Evolutionary conservation across 1,284 basidiomycete genomes (phyloP), one percentile per base, ranked within the genome.

Genomic region (Neolentinus lepideus): DNA sequence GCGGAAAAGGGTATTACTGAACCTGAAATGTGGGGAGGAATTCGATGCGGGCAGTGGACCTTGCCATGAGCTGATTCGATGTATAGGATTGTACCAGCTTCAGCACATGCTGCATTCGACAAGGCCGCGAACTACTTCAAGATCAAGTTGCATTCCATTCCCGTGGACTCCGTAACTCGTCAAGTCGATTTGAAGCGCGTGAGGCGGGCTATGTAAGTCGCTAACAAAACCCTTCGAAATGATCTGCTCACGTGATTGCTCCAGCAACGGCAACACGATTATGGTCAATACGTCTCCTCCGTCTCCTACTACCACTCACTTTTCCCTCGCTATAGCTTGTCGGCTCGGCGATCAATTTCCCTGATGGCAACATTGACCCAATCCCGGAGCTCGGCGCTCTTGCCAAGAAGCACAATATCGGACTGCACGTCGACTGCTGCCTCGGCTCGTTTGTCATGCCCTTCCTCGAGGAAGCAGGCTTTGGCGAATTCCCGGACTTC

Each of bases 91-190:
- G 74, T 98, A 8, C 90, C 94, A 0, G 76, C 80, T 0, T 90
- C 92, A 0, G 94, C 90, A 0, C 96, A 98, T 67, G 94, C 94
- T 1, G 96, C 96, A 0, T 99, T 99, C 67, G 88, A 93, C 76
- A 99, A 99, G 70, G 94, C 89, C 2, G 87, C 84, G 2, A 81
- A 85, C 26, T 98, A 98, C 73, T 84, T 99, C 65, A 83, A 84
- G n/a, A 85, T 98, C 76, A 98, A 96, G 73, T 76, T 97, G 1
- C 93, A 94, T 66, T 80, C 83, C 46, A 84, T 99, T 51, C 92
- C 93, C 0, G 88, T 98, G n/a, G 81, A 98, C 67, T 77, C 79
- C 1, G 68, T 75, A 25, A 94, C 93, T 10, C 85, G 96, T 24
- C 84, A 90, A 68, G 94, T 90, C 12, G 78, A 94, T 65, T 64